These are phyloP conservation scores for Ustilago bromivora DNA, from an alignment of 1,284 basidiomycete species.

Conservation along the genomic window DNA sequence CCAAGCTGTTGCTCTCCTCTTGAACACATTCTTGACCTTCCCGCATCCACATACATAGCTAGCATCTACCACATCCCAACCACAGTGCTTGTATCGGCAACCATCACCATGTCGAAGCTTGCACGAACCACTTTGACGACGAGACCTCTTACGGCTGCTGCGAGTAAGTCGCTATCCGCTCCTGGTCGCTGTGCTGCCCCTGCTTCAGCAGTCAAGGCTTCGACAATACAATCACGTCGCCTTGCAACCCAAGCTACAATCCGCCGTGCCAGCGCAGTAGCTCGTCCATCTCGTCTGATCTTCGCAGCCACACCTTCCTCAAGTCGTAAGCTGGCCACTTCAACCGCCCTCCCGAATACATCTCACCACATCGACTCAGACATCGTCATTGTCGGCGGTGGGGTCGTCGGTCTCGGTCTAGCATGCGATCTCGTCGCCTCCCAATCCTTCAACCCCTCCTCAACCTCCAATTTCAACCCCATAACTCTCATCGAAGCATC, in stretches of 20 bases:
- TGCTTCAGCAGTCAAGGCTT: background rate
- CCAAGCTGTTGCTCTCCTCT: constrained; percentile 5
- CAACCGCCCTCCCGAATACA: background rate
- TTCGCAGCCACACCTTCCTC: background rate
- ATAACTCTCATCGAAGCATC: constrained; percentile 62
- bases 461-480: constrained; percentile 7
- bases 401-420: constrained; percentile 65
- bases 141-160: constrained; percentile 8
- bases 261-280: background rate
- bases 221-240: background rate
- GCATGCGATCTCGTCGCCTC: constrained; percentile 49
- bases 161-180: background rate
- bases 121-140: constrained; percentile 19
- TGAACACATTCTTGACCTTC: too few species aligned
- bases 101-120: constrained; percentile 24
- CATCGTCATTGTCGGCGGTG: constrained; percentile 66
- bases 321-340: constrained; percentile 16
- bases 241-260: background rate
- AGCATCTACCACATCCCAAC: background rate
- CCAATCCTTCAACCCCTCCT: constrained; percentile 14
- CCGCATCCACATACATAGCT: background rate
- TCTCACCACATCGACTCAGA: constrained; percentile 40
- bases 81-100: background rate
- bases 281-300: constrained; percentile 16
- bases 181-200: constrained; percentile 1